Percentiles rank a stretch among this genome's conserved stretches.
phyloP scores from a whole-genome alignment of 805 yeast species.

The Kodamaea fukazawae region DNA sequence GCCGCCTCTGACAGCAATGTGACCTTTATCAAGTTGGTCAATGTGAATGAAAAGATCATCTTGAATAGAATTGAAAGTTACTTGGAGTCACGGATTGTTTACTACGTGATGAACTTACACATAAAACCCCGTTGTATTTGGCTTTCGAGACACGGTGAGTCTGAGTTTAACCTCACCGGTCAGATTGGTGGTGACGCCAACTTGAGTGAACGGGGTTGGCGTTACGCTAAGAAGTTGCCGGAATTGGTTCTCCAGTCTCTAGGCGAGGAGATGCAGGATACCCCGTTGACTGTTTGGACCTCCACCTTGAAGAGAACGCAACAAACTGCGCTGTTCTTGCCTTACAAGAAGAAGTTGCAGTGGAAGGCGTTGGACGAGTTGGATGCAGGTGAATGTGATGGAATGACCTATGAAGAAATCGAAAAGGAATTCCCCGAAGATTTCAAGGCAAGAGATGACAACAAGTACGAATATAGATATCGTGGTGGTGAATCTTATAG shows the following conservation, averaged over 20 bases:
- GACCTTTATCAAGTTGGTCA: slow-evolving; percentile 84
- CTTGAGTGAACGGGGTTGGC: slow-evolving; percentile 77
- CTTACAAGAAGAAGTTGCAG: slow-evolving; percentile 70
- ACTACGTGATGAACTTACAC: slow-evolving; percentile 93
- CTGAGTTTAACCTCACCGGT: slow-evolving; percentile 86
- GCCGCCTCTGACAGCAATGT: slow-evolving; percentile 52
- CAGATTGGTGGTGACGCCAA: slow-evolving; percentile 95
- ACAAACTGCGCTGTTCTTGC: slow-evolving; percentile 82
- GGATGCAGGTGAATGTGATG: slow-evolving; percentile 97
- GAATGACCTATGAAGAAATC: slow-evolving; percentile 89
- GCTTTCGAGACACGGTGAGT: slow-evolving; percentile 95
- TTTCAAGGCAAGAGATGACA: slow-evolving; percentile 91
- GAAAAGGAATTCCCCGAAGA: slow-evolving; percentile 86
- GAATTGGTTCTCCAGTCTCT: slow-evolving; percentile 65
- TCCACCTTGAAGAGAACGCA: slow-evolving; percentile 88
- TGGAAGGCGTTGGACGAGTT: slow-evolving; percentile 98
- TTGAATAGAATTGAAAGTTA: slow-evolving; percentile 86
- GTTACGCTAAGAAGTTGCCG: slow-evolving; percentile 81
- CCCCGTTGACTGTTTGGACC: slow-evolving; percentile 86
- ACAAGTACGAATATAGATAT: slow-evolving; percentile 92
- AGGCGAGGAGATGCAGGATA: slow-evolving; percentile 51
- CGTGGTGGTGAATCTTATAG: slow-evolving; percentile 97
- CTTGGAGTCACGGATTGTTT: slow-evolving; percentile 87
- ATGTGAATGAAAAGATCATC: slow-evolving; percentile 84
- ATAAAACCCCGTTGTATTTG: slow-evolving; percentile 89